Percentiles rank a stretch among this genome's conserved stretches.
Conservation (phyloP, 2,329 filamentous ascomycete species). For the Microdochium nivale region DNA sequence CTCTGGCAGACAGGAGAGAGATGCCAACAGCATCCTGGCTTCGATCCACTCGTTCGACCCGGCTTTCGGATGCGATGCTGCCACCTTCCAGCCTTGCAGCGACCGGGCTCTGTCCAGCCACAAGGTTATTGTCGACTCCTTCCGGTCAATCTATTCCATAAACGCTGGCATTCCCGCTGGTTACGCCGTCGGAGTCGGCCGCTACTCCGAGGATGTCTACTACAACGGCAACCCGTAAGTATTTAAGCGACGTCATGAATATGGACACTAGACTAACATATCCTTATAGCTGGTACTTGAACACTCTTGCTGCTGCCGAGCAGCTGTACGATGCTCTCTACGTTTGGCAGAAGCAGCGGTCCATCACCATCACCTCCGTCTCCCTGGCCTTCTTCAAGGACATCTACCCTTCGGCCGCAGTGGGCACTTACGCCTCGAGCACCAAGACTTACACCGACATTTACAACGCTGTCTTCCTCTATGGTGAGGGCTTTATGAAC, state of each 20-base stretch:
- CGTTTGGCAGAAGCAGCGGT: conserved; percentile 57
- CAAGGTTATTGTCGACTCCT: conserved; percentile 67
- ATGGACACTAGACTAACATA: conserved; percentile 4
- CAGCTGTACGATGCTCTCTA: conserved; percentile 70
- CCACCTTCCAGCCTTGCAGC: conserved; percentile 73
- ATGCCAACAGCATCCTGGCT: conserved; percentile 60
- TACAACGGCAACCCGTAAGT: conserved; percentile 61
- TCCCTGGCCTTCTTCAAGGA: conserved; percentile 67
- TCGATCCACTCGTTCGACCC: conserved; percentile 66
- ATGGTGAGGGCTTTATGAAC: conserved; percentile 53
- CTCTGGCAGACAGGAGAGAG: conserved; percentile 57
- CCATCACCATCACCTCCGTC: conserved; percentile 52
- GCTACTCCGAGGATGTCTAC: conserved; percentile 67
- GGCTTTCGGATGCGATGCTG: conserved; percentile 53
- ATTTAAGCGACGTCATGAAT: neutral
- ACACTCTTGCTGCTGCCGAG: conserved; percentile 69
- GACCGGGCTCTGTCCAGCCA: conserved; percentile 63
- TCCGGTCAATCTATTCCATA: conserved; percentile 60
- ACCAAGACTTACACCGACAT: conserved; percentile 44
- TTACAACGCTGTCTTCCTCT: conserved; percentile 44
- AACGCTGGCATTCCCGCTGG: conserved; percentile 57
- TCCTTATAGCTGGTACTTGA: conserved; percentile 58
- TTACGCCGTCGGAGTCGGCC: conserved; percentile 51
- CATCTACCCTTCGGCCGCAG: conserved; percentile 45
- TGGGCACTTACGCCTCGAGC: conserved; percentile 51